These are phyloP conservation scores for Sparassis latifolia DNA, from an alignment of 1,284 basidiomycete genomes.

Conservation along the genomic window DNA sequence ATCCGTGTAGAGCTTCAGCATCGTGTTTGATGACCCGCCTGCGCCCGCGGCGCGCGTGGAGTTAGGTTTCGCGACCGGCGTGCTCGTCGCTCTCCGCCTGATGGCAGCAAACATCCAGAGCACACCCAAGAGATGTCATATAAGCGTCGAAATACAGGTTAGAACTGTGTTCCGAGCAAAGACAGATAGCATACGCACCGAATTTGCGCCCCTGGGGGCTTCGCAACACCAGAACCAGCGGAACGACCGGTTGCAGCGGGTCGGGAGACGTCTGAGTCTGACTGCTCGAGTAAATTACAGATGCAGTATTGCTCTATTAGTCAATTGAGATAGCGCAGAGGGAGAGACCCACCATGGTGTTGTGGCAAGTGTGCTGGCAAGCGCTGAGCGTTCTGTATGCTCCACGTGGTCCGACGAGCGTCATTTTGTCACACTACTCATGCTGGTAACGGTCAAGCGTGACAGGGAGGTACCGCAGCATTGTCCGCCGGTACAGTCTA, in stretches of 20 bases:
- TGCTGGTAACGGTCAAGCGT: neutral
- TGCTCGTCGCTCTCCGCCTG: constrained; percentile 76
- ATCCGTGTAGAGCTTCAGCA: constrained; percentile 98
- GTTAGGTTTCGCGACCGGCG: constrained; percentile 73
- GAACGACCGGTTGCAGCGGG: constrained; percentile 14
- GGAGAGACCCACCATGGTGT: constrained; percentile 23
- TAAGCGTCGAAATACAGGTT: neutral
- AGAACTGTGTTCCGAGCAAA: neutral
- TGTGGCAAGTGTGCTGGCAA: constrained; percentile 25
- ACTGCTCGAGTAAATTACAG: constrained; percentile 14
- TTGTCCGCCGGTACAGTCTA: neutral
- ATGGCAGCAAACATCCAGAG: neutral
- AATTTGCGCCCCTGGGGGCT: constrained; percentile 72
- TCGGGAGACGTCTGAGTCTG: constrained; percentile 30
- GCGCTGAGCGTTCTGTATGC: constrained; percentile 6
- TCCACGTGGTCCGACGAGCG: constrained; percentile 15
- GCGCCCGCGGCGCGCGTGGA: constrained; percentile 91
- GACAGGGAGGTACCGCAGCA: neutral
- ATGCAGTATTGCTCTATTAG: neutral
- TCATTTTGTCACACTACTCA: neutral
- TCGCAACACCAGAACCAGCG: constrained; percentile 41
- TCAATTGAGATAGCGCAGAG: neutral
- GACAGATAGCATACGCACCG: constrained; percentile 43
- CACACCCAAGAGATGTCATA: neutral
- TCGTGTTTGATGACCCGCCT: constrained; percentile 94